Evolutionary conservation across 805 yeast species (phyloP).

Genomic region (Lachancea sp.): DNA sequence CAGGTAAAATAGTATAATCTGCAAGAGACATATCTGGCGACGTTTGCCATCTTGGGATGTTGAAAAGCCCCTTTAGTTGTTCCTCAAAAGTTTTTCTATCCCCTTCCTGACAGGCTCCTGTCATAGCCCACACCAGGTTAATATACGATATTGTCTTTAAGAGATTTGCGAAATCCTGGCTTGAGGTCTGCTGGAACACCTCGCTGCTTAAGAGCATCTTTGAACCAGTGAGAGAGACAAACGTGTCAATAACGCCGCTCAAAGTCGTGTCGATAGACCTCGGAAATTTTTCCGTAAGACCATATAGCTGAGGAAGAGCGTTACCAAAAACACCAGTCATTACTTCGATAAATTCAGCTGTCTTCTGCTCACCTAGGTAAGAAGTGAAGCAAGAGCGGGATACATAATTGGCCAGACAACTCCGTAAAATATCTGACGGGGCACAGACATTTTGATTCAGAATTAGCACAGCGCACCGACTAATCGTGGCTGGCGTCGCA

Average conservation of each 20-base stretch:
- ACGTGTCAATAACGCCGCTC: background rate
- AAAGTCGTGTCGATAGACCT: constrained; percentile 5
- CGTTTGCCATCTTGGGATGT: background rate
- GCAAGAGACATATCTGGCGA: constrained; percentile 23
- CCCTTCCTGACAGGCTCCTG: constrained; percentile 7
- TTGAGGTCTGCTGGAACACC: background rate
- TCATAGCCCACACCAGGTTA: constrained; percentile 7
- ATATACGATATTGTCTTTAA: background rate
- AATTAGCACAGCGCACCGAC: constrained; percentile 88
- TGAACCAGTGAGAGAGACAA: constrained; percentile 1
- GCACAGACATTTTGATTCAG: constrained; percentile 23
- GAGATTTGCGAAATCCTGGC: background rate
- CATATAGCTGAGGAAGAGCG: background rate
- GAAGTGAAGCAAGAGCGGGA: background rate
- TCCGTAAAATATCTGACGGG: constrained; percentile 3
- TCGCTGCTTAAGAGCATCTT: background rate
- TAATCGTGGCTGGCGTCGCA: constrained; percentile 87
- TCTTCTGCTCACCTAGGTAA: background rate
- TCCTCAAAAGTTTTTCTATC: constrained; percentile 3
- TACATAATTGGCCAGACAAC: background rate
- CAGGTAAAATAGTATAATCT: constrained; percentile 41
- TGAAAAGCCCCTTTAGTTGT: background rate
- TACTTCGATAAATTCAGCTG: background rate
- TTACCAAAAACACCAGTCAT: background rate
- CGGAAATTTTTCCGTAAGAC: background rate